A percentile compares a stretch with the other conserved stretches of the same genome.
phyloP scores from a whole-genome alignment of 108 stramenopile species.

The Licmophora abbreviata region DNA sequence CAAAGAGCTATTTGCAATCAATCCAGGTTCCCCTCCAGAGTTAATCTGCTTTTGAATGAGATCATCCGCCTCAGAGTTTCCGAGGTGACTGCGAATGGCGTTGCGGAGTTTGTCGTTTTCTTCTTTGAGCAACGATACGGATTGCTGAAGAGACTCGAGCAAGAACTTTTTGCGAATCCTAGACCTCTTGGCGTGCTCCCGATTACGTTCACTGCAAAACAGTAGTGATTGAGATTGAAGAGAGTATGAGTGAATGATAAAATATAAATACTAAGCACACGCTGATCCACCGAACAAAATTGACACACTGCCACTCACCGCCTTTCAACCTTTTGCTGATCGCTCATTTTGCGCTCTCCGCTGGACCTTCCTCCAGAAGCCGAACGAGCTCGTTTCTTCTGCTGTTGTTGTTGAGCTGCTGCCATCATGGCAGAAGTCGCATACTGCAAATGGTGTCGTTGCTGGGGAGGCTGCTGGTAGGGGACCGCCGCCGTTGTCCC shows the following conservation, averaged over 20 bases:
- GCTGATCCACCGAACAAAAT: not conserved
- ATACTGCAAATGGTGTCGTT: conserved; percentile 78
- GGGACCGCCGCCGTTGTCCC: conserved; percentile 33
- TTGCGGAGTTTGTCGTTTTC: conserved; percentile 80
- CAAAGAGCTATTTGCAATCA: conserved; percentile 51
- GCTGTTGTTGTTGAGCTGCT: too few species aligned
- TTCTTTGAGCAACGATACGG: conserved; percentile 67
- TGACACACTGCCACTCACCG: conserved; percentile 31
- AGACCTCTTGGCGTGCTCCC: conserved; percentile 90
- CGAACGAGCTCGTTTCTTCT: conserved; percentile 1
- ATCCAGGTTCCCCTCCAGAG: conserved; percentile 37
- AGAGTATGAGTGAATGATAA: conserved; percentile 7
- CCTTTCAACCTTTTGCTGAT: conserved; percentile 64
- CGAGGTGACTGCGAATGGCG: conserved; percentile 62
- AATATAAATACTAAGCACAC: not conserved
- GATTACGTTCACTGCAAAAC: conserved; percentile 71
- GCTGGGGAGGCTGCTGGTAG: conserved; percentile 64
- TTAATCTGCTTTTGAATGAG: conserved; percentile 39
- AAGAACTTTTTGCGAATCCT: conserved; percentile 96
- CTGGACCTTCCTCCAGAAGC: conserved; percentile 7
- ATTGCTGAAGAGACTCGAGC: conserved; percentile 89
- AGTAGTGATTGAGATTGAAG: not conserved
- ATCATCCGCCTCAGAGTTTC: conserved; percentile 50
- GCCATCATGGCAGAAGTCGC: conserved; percentile 23
- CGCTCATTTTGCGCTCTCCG: conserved; percentile 47